Conservation (phyloP, 495 filamentous ascomycete species). For the Bombardia bombarda region DNA sequence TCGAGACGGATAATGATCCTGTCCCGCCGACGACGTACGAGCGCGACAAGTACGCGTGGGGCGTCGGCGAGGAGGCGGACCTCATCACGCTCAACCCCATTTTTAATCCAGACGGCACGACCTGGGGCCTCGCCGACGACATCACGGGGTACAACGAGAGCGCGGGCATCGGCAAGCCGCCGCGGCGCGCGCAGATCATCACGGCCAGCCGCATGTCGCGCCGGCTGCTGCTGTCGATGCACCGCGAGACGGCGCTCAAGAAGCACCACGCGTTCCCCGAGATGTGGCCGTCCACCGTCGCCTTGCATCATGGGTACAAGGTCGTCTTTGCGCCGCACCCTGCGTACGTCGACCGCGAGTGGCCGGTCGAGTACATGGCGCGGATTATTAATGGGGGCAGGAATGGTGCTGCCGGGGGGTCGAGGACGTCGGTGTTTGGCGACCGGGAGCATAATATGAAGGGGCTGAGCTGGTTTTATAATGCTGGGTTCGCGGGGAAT, state of each 20-base stretch:
- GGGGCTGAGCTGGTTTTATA: constrained; percentile 92
- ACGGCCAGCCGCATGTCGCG: constrained; percentile 76
- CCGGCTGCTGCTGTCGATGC: constrained; percentile 78
- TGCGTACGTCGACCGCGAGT: constrained; percentile 80
- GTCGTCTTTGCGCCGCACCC: constrained; percentile 91
- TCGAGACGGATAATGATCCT: constrained; percentile 61
- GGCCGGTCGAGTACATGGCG: constrained; percentile 75
- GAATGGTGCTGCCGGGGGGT: constrained; percentile 68
- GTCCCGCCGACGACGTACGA: constrained; percentile 63
- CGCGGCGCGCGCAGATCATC: constrained; percentile 82
- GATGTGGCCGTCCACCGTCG: constrained; percentile 85
- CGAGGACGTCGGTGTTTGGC: constrained; percentile 68
- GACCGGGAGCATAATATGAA: constrained; percentile 83
- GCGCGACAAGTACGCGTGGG: constrained; percentile 78
- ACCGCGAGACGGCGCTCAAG: constrained; percentile 70
- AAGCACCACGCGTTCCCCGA: constrained; percentile 90
- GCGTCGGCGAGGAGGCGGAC: constrained; percentile 87
- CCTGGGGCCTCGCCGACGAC: constrained; percentile 80
- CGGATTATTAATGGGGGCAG: constrained; percentile 76
- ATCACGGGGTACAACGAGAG: constrained; percentile 81
- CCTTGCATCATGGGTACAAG: constrained; percentile 91
- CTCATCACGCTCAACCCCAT: constrained; percentile 90
- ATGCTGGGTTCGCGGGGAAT: constrained; percentile 74
- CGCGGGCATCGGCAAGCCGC: constrained; percentile 48
- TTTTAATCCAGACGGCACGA: constrained; percentile 83